Conservation (phyloP, 1,139 yeast genomes). For the Zhuliangozyma parablackwelliae region DNA sequence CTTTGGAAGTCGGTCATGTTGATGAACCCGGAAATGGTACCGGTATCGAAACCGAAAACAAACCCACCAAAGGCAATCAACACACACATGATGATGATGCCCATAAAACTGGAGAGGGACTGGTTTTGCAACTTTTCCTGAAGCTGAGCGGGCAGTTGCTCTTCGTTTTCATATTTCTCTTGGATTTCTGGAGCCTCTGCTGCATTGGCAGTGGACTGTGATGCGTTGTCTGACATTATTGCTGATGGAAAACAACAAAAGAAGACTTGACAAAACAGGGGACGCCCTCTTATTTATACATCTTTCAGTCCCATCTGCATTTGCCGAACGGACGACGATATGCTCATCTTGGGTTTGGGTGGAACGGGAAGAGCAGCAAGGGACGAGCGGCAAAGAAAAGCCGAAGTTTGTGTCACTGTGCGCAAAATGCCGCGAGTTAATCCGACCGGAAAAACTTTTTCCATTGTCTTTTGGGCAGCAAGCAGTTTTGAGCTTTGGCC, state of each 20-base stretch:
- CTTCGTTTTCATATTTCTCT: slow-evolving; percentile 50
- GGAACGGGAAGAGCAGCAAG: background rate
- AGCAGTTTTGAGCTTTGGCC: no score
- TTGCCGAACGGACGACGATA: no score
- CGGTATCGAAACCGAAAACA: slow-evolving; percentile 72
- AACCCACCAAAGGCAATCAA: slow-evolving; percentile 61
- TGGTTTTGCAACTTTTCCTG: slow-evolving; percentile 3
- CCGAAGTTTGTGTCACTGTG: no score
- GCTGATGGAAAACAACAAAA: no score
- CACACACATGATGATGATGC: slow-evolving; percentile 21
- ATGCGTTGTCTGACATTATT: slow-evolving; percentile 7
- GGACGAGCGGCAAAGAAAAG: no score
- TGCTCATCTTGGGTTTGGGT: background rate
- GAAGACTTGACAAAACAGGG: no score
- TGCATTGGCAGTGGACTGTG: slow-evolving; percentile 42
- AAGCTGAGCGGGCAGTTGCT: background rate
- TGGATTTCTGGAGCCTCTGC: slow-evolving; percentile 73
- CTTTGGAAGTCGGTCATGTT: slow-evolving; percentile 50
- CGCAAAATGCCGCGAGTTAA: no score
- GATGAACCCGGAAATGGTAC: slow-evolving; percentile 66
- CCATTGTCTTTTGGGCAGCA: no score
- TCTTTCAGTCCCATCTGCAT: no score
- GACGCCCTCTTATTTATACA: background rate
- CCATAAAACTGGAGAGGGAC: slow-evolving; percentile 6
- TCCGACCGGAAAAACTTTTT: no score